These are phyloP conservation scores for Rhodotorula diobovata DNA, from an alignment of 768 basidiomycete genomes.

Conservation along the genomic window DNA sequence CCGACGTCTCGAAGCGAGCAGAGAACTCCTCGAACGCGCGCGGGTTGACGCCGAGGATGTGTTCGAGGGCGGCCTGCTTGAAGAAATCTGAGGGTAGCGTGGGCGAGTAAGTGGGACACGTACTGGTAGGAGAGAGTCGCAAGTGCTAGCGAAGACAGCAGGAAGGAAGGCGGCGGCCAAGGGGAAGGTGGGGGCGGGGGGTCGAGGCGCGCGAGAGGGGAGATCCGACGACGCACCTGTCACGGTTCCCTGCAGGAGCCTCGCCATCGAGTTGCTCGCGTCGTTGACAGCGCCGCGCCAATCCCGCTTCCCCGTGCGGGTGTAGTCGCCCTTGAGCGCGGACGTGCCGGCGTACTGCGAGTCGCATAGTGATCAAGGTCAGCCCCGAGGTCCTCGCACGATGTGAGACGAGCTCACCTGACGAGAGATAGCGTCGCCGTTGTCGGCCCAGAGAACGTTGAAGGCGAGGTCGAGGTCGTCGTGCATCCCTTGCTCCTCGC, in stretches of 20 bases:
- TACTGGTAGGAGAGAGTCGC: constrained; percentile 39
- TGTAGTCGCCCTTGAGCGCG: constrained; percentile 72
- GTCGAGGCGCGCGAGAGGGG: no score
- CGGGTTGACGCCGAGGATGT: constrained; percentile 73
- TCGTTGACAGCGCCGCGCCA: constrained; percentile 70
- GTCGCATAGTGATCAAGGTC: constrained; percentile 19
- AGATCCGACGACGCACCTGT: constrained; percentile 44
- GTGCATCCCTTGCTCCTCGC: constrained; percentile 62
- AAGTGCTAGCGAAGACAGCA: background rate
- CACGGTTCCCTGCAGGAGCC: constrained; percentile 57
- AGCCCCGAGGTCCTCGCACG: constrained; percentile 15
- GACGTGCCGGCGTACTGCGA: constrained; percentile 71
- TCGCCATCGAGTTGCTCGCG: constrained; percentile 87
- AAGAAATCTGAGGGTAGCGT: constrained; percentile 84
- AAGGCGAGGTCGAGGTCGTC: constrained; percentile 65
- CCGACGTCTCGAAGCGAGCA: constrained; percentile 78
- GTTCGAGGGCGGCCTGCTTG: constrained; percentile 61
- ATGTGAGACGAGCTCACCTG: constrained; percentile 58
- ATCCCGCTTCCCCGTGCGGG: constrained; percentile 88
- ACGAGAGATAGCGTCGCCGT: constrained; percentile 85
- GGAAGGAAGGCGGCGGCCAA: constrained; percentile 46
- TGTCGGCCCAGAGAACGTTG: constrained; percentile 97
- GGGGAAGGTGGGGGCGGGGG: no score
- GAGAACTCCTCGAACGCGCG: constrained; percentile 92
- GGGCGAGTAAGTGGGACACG: no score